Evolutionary conservation across 225 moss, liverwort and hornwort species (phyloP).

Genomic region (Pseudisothecium myosuroides): DNA sequence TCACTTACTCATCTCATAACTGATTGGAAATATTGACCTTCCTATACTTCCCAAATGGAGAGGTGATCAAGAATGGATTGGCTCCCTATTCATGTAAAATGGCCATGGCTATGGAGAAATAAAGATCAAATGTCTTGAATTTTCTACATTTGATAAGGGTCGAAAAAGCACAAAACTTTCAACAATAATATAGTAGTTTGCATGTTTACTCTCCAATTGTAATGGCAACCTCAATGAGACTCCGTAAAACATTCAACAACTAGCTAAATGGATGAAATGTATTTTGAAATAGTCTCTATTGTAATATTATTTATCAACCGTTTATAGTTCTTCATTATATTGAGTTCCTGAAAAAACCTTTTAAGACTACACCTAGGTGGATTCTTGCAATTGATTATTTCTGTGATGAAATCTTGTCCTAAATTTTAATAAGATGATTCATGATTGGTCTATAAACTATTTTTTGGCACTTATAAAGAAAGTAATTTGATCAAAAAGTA

Average conservation of each 20-base stretch:
- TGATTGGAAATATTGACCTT: too few species aligned
- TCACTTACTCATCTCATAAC: too few species aligned
- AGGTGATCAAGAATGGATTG: too few species aligned
- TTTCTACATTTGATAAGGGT: not conserved
- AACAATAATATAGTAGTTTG: not conserved
- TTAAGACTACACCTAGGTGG: not conserved
- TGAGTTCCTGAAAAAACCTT: not conserved
- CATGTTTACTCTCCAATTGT: not conserved
- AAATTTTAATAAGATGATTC: not conserved
- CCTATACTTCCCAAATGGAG: too few species aligned
- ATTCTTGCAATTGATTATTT: not conserved
- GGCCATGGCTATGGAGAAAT: not conserved
- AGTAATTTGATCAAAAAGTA: not conserved
- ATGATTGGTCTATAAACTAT: not conserved
- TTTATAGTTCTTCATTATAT: not conserved
- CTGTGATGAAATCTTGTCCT: not conserved
- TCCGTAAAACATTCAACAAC: not conserved
- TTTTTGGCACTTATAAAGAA: rapidly evolving
- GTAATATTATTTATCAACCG: not conserved
- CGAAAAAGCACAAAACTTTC: not conserved
- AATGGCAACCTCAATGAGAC: not conserved
- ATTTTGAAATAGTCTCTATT: not conserved
- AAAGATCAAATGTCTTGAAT: not conserved
- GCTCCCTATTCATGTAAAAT: not conserved
- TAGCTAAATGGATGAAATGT: not conserved